Percentiles rank a stretch among this genome's conserved stretches.
phyloP scores from a whole-genome alignment of 257 asterid species.

The Solanum pimpinellifolium region DNA sequence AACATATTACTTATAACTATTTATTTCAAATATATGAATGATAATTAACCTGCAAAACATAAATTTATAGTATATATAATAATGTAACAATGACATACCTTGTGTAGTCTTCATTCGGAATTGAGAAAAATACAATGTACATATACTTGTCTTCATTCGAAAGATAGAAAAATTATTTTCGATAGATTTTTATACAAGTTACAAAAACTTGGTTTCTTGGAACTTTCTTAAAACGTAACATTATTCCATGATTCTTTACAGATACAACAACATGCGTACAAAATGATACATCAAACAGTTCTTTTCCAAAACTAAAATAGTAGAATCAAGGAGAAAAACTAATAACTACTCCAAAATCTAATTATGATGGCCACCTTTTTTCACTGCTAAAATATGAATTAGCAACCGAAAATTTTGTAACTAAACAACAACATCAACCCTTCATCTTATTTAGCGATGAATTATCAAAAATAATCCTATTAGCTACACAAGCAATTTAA shows the following conservation, averaged over 20 bases:
- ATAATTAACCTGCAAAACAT: not conserved
- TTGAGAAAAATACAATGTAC: not conserved
- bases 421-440: not conserved
- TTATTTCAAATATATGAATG: not conserved
- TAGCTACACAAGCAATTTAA: not conserved
- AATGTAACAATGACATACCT: too few relatives aligned
- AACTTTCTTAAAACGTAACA: not conserved
- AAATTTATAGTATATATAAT: not conserved
- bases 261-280: not conserved
- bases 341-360: not conserved
- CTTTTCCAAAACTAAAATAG: not conserved
- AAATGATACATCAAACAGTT: not conserved
- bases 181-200: not conserved
- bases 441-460: not conserved
- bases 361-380: not conserved
- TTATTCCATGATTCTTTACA: not conserved
- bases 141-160: accelerated
- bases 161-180: not conserved
- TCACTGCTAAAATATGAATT: not conserved
- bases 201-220: not conserved
- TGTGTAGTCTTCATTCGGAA: not conserved
- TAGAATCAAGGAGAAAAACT: not conserved
- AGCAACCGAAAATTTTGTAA: not conserved
- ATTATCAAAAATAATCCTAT: not conserved
- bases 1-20: not conserved